Evolutionary conservation across 305 asterid species (phyloP).

Genomic region (Euphrasia arctica): DNA sequence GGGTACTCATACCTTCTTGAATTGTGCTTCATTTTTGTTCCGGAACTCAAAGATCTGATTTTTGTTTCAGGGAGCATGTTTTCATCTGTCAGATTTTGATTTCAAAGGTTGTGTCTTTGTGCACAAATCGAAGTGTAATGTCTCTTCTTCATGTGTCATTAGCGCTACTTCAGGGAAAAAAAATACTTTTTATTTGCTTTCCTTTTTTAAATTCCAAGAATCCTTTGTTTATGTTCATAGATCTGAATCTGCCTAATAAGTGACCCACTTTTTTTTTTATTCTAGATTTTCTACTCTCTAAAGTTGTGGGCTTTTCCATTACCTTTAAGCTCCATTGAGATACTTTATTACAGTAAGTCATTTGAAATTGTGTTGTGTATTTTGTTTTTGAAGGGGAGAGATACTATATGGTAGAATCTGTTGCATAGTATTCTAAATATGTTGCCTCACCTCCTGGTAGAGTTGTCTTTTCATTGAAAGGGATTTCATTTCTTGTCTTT

Average conservation of each 20-base stretch:
- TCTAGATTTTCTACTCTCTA: background rate
- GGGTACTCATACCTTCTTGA: constrained; percentile 1
- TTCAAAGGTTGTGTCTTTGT: constrained; percentile 24
- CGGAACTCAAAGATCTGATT: constrained; percentile 25
- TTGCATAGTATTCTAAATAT: background rate
- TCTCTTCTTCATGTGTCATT: constrained; percentile 42
- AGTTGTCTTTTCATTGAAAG: constrained; percentile 45
- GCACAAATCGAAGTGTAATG: constrained; percentile 34
- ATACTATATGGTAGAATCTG: constrained; percentile 18
- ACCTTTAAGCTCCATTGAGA: constrained; percentile 22
- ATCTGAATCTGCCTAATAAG: constrained; percentile 44
- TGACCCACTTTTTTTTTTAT: constrained; percentile 35
- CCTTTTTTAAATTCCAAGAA: constrained; percentile 34
- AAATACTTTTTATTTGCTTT: background rate
- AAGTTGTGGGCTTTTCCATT: constrained; percentile 22
- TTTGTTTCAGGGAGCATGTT: background rate
- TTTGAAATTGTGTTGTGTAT: background rate
- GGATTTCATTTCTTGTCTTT: constrained; percentile 41
- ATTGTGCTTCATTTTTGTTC: constrained; percentile 11
- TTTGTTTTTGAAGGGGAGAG: constrained; percentile 18
- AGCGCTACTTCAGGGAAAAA: constrained; percentile 43
- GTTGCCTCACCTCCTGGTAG: constrained; percentile 20
- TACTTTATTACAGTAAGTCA: background rate
- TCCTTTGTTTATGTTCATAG: constrained; percentile 39
- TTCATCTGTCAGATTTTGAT: background rate